phyloP scores from a whole-genome alignment of 768 basidiomycete genomes.

The Chalciporus pseudorubinellus region DNA sequence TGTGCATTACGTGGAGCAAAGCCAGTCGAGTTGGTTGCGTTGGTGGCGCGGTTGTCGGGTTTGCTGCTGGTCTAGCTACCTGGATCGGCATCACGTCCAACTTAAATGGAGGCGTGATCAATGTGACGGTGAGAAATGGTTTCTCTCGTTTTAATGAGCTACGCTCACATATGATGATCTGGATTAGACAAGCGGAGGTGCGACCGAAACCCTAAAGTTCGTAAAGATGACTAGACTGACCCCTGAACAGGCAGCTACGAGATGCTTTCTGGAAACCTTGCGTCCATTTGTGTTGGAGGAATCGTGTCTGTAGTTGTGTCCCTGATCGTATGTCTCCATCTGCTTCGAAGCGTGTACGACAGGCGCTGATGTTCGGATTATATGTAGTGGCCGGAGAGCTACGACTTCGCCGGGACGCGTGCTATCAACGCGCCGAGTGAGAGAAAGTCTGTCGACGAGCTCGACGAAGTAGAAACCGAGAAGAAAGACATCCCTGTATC shows the following conservation, averaged over 20 bases:
- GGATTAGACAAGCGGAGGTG: slow-evolving; percentile 46
- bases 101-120: slow-evolving; percentile 68
- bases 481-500: slow-evolving; percentile 35
- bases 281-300: slow-evolving; percentile 76
- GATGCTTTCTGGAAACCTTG: slow-evolving; percentile 91
- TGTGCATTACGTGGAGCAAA: slow-evolving; percentile 80
- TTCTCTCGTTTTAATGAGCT: slow-evolving; percentile 4
- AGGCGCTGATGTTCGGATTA: background rate
- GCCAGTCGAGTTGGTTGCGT: slow-evolving; percentile 87
- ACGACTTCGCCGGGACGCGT: slow-evolving; percentile 77
- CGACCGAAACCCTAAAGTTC: too few relatives aligned
- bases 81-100: slow-evolving; percentile 83
- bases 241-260: too few relatives aligned
- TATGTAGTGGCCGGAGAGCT: slow-evolving; percentile 72
- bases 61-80: slow-evolving; percentile 65
- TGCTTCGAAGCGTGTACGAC: background rate
- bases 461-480: slow-evolving; percentile 33
- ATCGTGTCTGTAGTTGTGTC: slow-evolving; percentile 70
- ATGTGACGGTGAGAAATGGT: slow-evolving; percentile 51
- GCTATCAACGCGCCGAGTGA: slow-evolving; percentile 56
- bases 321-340: slow-evolving; percentile 48
- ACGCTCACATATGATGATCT: slow-evolving; percentile 1
- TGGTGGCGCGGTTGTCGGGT: slow-evolving; percentile 67
- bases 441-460: slow-evolving; percentile 14
- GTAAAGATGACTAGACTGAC: too few relatives aligned